phyloP scores from a whole-genome alignment of 225 moss, liverwort and hornwort genomes.

The Sphagnum contortum region DNA sequence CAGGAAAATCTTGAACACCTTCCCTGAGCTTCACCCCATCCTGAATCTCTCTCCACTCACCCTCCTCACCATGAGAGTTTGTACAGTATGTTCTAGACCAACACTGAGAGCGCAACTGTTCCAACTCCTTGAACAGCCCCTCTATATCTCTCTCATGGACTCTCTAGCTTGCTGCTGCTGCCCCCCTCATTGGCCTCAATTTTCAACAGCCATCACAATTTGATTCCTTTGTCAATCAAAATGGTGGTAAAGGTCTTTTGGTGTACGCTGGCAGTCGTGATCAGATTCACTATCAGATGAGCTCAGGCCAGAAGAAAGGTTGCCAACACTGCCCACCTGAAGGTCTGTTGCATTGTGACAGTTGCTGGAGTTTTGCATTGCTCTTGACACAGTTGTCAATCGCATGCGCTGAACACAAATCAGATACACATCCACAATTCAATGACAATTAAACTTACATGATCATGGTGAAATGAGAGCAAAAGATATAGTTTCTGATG shows the following conservation, averaged over 20 bases:
- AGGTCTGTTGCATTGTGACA: slow-evolving; percentile 51
- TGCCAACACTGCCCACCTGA: slow-evolving; percentile 78
- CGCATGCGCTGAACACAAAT: slow-evolving; percentile 52
- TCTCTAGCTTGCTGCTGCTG: slow-evolving; percentile 18
- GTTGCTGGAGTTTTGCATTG: slow-evolving; percentile 52
- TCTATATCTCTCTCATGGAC: slow-evolving; percentile 14
- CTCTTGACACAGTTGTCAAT: slow-evolving; percentile 52
- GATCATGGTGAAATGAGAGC: neutral
- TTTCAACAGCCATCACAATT: slow-evolving; percentile 4
- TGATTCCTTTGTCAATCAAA: slow-evolving; percentile 9
- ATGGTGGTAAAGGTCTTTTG: slow-evolving; percentile 21
- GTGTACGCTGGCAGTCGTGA: slow-evolving; percentile 49
- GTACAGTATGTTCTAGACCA: slow-evolving; percentile 11
- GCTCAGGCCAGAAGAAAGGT: slow-evolving; percentile 89
- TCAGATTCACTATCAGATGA: slow-evolving; percentile 96
- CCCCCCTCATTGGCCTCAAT: slow-evolving; percentile 6
- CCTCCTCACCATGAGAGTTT: slow-evolving; percentile 12
- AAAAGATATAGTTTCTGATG: neutral
- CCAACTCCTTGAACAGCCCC: slow-evolving; percentile 2
- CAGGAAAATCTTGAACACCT: too few relatives aligned
- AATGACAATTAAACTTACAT: neutral
- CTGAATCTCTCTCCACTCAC: slow-evolving; percentile 30
- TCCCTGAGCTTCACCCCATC: slow-evolving; percentile 34
- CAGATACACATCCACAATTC: slow-evolving; percentile 3
- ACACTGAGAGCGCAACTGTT: slow-evolving; percentile 16